Conservation (phyloP, 441 rosid species). For the Pelargonium fulgidum region DNA sequence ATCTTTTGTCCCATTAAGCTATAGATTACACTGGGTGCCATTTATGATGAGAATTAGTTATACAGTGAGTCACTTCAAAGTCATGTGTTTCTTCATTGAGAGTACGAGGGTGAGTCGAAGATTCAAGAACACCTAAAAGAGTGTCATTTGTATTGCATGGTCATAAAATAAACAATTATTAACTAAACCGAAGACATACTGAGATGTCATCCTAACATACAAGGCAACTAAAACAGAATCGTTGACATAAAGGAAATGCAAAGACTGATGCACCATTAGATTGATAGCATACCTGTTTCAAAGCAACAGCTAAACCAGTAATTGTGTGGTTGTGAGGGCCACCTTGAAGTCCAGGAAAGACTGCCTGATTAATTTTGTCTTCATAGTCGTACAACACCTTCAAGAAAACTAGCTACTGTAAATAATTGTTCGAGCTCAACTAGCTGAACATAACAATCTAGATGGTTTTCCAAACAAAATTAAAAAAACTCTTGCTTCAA, state of each 20-base stretch:
- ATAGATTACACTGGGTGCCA: background rate
- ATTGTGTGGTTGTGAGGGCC: slow-evolving; percentile 30
- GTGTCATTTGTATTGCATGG: background rate
- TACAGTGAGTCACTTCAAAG: background rate
- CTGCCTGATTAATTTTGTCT: slow-evolving; percentile 27
- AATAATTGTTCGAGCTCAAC: slow-evolving; percentile 17
- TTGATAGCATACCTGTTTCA: slow-evolving; percentile 19
- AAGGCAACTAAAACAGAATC: background rate
- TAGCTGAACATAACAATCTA: background rate
- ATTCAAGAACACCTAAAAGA: slow-evolving; percentile 5
- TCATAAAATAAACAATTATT: background rate
- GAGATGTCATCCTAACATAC: background rate
- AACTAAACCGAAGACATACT: background rate
- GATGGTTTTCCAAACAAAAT: background rate
- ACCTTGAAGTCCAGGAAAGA: slow-evolving; percentile 31
- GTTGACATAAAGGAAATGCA: background rate
- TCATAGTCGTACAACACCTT: slow-evolving; percentile 29
- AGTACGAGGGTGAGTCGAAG: background rate
- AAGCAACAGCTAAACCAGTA: slow-evolving; percentile 23
- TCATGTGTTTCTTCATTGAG: background rate
- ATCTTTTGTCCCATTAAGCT: background rate
- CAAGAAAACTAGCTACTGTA: slow-evolving; percentile 20
- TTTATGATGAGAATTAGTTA: background rate
- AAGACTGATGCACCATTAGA: background rate
- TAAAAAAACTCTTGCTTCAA: background rate